Evolutionary conservation across 2,329 filamentous ascomycete species (phyloP), one percentile per base, ranked within the genome.

Genomic region (Xylaria multiplex): DNA sequence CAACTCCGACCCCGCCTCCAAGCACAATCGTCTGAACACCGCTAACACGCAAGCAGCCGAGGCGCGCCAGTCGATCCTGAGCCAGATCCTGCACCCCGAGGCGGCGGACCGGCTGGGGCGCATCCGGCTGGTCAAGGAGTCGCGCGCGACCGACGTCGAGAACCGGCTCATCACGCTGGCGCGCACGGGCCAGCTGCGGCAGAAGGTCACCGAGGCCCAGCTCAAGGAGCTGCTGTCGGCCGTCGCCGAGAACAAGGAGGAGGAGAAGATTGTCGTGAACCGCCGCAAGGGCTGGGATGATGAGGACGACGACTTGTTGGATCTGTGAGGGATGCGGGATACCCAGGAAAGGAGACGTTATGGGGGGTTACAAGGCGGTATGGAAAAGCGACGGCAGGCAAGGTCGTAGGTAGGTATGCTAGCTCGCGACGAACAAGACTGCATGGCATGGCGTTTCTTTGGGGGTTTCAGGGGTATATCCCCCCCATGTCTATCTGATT

Each of bases 51-150:
- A 2, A 14, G 19, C 11, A 71, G 85, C 87, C 70, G 92, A 95
- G 78, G 90, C 91, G 45, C 91, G 93, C 66, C 83, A 89, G 74
- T 85, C 88, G 66, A 91, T 97, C 73, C 90, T 99, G 69, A 88
- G 87, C 73, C 96, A 98, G 81, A 98, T 99, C 83, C 92, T 99
- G 68, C 90, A 94, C 75, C 96, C 96, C 71, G 93, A 95, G 76
- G 96, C 96, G 19, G 92, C 93, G 67, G 96, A 99, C 82, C 92
- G 96, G 14, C 87, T 99, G 1, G 93, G 93, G 64, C 93, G 96
- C 71, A 98, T 99, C 81, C 91, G 95, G 40, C 89, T 99, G 67
- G 96, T 99, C 77, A 98, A 98, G 82, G 93, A 94, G 78, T 90
- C 91, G 73, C 92, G 96, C 75, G 96, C 96, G 42, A 87, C 86